These are phyloP conservation scores for Boletellus sp. DNA, from an alignment of 768 basidiomycete genomes.

Conservation along the genomic window DNA sequence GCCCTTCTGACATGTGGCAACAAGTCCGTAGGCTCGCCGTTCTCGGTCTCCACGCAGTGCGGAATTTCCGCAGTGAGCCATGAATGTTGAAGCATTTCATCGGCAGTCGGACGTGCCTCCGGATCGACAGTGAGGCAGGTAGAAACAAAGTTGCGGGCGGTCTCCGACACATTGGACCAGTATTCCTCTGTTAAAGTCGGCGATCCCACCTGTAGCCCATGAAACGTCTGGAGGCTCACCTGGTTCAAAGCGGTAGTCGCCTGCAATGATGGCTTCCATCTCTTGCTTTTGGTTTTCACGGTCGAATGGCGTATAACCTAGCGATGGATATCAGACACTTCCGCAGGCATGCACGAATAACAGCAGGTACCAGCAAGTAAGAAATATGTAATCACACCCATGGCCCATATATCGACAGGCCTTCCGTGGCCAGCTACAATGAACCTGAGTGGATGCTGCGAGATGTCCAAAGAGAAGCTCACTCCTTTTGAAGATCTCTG, in stretches of 20 bases:
- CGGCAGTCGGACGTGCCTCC: slow-evolving; percentile 71
- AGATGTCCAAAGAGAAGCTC: slow-evolving; percentile 20
- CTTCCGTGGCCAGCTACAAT: slow-evolving; percentile 80
- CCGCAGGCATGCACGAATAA: not conserved
- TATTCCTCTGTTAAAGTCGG: slow-evolving; percentile 54
- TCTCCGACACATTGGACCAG: slow-evolving; percentile 79
- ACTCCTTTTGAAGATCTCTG: slow-evolving; percentile 94
- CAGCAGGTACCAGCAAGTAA: slow-evolving; percentile 57
- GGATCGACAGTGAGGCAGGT: slow-evolving; percentile 87
- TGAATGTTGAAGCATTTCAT: slow-evolving; percentile 65
- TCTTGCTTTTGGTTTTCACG: slow-evolving; percentile 83
- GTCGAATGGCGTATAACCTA: slow-evolving; percentile 95
- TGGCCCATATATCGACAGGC: slow-evolving; percentile 95
- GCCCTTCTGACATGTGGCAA: slow-evolving; percentile 86
- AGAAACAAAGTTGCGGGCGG: slow-evolving; percentile 80
- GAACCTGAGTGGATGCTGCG: not conserved
- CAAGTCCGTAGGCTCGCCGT: slow-evolving; percentile 69
- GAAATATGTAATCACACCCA: slow-evolving; percentile 99
- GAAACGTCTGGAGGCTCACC: slow-evolving; percentile 24
- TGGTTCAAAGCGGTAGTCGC: slow-evolving; percentile 90
- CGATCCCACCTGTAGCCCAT: not conserved
- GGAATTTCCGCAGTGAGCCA: slow-evolving; percentile 61
- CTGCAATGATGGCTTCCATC: slow-evolving; percentile 92
- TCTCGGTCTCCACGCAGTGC: slow-evolving; percentile 58
- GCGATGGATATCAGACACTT: slow-evolving; percentile 6